Percentiles rank a stretch among this genome's conserved stretches.
These are phyloP conservation scores for Aureobasidium sp. DNA, from an alignment of 2,329 filamentous ascomycete species.

Conservation along the genomic window DNA sequence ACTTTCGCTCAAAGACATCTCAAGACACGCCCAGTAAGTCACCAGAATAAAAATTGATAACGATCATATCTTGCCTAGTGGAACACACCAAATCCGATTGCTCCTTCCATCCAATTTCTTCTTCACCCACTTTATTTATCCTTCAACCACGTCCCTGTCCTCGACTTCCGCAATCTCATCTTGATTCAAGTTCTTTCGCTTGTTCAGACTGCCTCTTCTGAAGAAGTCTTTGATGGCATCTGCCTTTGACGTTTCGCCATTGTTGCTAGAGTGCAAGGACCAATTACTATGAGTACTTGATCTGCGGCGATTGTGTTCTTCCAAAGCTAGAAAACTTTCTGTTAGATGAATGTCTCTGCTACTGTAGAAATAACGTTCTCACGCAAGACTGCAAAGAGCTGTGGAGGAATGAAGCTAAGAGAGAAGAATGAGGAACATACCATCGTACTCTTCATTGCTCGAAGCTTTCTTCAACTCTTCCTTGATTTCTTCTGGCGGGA, in stretches of 20 bases:
- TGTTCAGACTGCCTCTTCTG: background rate
- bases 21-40: no score
- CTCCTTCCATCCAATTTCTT: no score
- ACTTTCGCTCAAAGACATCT: no score
- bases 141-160: background rate
- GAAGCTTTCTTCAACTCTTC: background rate
- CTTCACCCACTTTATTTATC: background rate
- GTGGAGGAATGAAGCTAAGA: background rate
- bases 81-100: no score
- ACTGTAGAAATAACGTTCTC: no score
- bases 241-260: background rate
- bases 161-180: background rate
- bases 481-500: conserved; percentile 2
- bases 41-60: no score
- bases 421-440: background rate
- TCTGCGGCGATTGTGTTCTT: background rate
- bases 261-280: background rate
- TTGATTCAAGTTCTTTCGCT: background rate
- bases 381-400: no score
- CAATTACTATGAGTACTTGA: background rate
- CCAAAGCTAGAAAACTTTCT: background rate
- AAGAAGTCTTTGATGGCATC: conserved; percentile 2
- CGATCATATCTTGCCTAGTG: no score
- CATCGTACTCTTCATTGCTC: background rate
- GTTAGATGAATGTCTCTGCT: no score